Percentiles rank a stretch among this genome's conserved stretches.
These are phyloP conservation scores for Chalciporus piperatus DNA, from an alignment of 768 basidiomycete species.

Conservation along the genomic window DNA sequence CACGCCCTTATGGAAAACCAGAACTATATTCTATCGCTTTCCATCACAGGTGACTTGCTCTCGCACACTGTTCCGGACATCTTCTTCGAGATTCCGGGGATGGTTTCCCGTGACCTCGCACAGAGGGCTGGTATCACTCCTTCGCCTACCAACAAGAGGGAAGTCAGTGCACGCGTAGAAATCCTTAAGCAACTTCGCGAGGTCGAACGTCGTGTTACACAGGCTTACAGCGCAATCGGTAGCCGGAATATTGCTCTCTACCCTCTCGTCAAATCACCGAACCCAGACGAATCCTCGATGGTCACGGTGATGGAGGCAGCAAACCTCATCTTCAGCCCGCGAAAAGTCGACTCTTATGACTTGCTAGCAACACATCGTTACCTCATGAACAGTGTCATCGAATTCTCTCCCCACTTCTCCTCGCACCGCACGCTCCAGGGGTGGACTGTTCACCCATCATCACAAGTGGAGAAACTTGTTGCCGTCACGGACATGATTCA, in stretches of 20 bases:
- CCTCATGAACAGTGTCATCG: conserved; percentile 50
- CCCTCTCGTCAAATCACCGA: conserved; percentile 39
- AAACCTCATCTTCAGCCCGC: conserved; percentile 36
- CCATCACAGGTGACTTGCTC: conserved; percentile 50
- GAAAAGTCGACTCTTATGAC: conserved; percentile 32
- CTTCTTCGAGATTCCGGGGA: conserved; percentile 57
- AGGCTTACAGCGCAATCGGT: conserved; percentile 35
- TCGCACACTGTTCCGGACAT: conserved; percentile 50
- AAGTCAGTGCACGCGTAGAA: conserved; percentile 61
- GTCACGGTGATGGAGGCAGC: conserved; percentile 57
- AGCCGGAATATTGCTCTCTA: conserved; percentile 37
- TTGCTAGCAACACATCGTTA: conserved; percentile 57
- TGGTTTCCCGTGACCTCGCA: conserved; percentile 46
- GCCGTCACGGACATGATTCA: conserved; percentile 49
- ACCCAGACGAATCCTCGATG: conserved; percentile 51
- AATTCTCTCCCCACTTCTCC: conserved; percentile 50
- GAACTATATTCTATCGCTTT: conserved; percentile 28
- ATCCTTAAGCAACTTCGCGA: conserved; percentile 58
- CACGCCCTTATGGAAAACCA: conserved; percentile 32
- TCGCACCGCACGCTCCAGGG: conserved; percentile 46
- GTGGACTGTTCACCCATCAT: conserved; percentile 63
- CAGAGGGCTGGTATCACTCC: conserved; percentile 44
- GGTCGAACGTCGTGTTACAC: conserved; percentile 49
- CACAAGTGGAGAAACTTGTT: conserved; percentile 51
- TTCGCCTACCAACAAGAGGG: conserved; percentile 27